Percentiles rank a stretch among this genome's conserved stretches.
Conservation (phyloP, 1,284 basidiomycete genomes). For the Apiotrichum sp. region DNA sequence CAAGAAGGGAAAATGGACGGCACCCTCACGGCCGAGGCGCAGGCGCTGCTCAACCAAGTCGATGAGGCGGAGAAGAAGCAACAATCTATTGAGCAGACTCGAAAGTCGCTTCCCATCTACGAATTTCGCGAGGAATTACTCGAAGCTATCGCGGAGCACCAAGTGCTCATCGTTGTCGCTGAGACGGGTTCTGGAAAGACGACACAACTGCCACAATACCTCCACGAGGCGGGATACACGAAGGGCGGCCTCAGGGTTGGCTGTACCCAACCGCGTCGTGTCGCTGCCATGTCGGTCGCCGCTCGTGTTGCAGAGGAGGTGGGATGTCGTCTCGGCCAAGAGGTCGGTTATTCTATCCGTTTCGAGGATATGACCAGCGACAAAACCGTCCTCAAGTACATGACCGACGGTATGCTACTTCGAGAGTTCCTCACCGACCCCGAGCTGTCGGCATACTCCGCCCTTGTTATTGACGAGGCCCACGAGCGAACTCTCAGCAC, state of each 20-base stretch:
- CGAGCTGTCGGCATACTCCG: slow-evolving; percentile 84
- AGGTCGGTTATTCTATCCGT: slow-evolving; percentile 97
- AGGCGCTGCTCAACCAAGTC: slow-evolving; percentile 77
- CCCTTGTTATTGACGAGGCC: slow-evolving; percentile 92
- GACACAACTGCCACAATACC: slow-evolving; percentile 94
- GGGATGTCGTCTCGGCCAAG: slow-evolving; percentile 90
- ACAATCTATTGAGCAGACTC: slow-evolving; percentile 79
- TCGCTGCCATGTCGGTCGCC: slow-evolving; percentile 98
- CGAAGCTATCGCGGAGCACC: slow-evolving; percentile 80
- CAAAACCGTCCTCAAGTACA: slow-evolving; percentile 95
- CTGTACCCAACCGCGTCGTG: slow-evolving; percentile 96
- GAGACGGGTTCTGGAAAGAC: slow-evolving; percentile 98
- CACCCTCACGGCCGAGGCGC: slow-evolving; percentile 79
- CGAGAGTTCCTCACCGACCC: slow-evolving; percentile 94
- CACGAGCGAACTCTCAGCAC: slow-evolving; percentile 94
- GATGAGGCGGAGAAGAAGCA: slow-evolving; percentile 86
- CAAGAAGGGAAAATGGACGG: slow-evolving; percentile 73
- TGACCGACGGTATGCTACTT: slow-evolving; percentile 98
- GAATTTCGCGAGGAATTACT: slow-evolving; percentile 79
- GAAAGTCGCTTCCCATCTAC: slow-evolving; percentile 86
- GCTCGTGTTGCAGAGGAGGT: slow-evolving; percentile 98
- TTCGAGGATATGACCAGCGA: slow-evolving; percentile 99
- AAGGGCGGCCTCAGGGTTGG: slow-evolving; percentile 82
- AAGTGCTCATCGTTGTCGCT: slow-evolving; percentile 85
- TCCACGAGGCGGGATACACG: slow-evolving; percentile 95